Evolutionary conservation across 2,329 filamentous ascomycete species (phyloP), one percentile per base, ranked within the genome.

Genomic region (Epichloe festucae): DNA sequence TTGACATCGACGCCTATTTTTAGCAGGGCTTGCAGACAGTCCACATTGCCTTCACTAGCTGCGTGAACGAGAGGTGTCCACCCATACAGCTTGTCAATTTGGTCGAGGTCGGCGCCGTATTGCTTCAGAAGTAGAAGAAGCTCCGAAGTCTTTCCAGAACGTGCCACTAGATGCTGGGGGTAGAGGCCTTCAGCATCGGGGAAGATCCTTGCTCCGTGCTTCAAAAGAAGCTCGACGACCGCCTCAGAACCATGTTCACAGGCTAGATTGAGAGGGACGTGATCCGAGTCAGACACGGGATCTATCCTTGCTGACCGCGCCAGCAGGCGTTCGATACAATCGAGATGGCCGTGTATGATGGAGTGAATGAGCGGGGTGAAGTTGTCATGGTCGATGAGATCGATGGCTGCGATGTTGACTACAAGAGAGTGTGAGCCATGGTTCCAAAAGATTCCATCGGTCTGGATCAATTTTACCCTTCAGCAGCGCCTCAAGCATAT

Each of bases 1-100:
- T 83, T 84, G 1, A 85, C 79, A 60, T 94, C 81, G 3, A 85
- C 90, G 7, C 86, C 85, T 56, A 86, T 81, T 50, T 89, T 81
- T 11, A 98, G 74, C 4, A 98, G 75, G 1, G 84, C 87, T 58
- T 89, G 80, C 43, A 98, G 73, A 62, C 90, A 96, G 27, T 86
- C 82, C 1, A 96, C 85, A 63, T 95, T 94, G 21, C 93, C 93
- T 70, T 98, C 93, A 63, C 90, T 95, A 10, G 93, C 93, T 2
- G 93, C 91, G 65, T 98, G 91, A 52, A 98, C 93, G 5, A 98
- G 74, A 0, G 93, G 90, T 2, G 93, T 97, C 93, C 93, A 98
- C 54, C 91, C 89, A 60, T 97, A 97, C 15, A 98, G 76, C 68
- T 95, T 97, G 67, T 98, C 93, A 35, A 88, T 76, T 65, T 97